Evolutionary conservation across 208 protist genomes (phyloP), one percentile per base, ranked within the genome.

Genomic region (Acanthamoeba lenticulata): DNA sequence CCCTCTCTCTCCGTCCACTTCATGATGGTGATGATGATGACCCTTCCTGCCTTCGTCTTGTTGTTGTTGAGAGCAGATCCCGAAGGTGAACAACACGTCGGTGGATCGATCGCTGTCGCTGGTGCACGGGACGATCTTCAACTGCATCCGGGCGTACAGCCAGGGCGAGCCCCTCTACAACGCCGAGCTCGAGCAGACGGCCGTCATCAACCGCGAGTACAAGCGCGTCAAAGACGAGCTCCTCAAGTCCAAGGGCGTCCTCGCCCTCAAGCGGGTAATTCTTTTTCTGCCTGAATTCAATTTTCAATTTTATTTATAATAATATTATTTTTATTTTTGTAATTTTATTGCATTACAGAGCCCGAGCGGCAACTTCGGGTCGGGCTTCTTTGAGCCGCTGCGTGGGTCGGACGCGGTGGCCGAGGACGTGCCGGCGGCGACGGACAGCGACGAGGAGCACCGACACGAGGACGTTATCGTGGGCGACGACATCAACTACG

Each of bases 51-150:
- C 1, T 85, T n/a, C n/a, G 38, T 55, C 1, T 85, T 36, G 38
- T 86, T 6, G 17, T 9, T 36, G 17, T 15, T 45, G 38, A 21
- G 17, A 29, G 44, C 74, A 95, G 32, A 95, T 98, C 27, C 96
- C 96, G 60, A 96, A 97, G 57, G 96, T 99, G 36, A 97, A 98
- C 74, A 98, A 98, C 95, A 98, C 98, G 1, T 98, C 98, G 94
- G 94, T 98, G 2, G 98, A 99, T 92, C 96, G 97, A 81, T 98
- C 97, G 36, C 94, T 98, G 19, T 97, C 97, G 19, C 72, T 96
- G 17, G 93, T 98, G 52, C 98, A 98, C 89, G 92, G 83, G 42
- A 94, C 95, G 0, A 95, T 98, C n/a, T 96, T 98, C 72, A 95
- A 86, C 38, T 95, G 94, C 49, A 91, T 91, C 34, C 85, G 85